Conservation (phyloP, 2,329 filamentous ascomycete species). For the Sporothrix brunneoviolacea region DNA sequence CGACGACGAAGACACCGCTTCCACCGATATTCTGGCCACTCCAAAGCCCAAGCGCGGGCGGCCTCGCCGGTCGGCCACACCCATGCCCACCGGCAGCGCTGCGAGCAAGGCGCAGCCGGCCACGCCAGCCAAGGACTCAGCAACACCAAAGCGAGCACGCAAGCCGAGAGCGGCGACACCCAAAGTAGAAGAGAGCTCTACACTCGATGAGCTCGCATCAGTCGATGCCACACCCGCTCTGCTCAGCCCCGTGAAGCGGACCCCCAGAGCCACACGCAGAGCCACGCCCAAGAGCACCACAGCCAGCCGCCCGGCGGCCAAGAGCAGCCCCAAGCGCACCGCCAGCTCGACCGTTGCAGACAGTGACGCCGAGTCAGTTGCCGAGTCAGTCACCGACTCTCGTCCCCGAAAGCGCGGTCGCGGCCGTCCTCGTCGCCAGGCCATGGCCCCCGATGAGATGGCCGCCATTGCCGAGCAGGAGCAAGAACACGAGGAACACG, state of each 20-base stretch:
- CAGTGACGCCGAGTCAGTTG: constrained; percentile 10
- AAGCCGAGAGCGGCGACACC: constrained; percentile 8
- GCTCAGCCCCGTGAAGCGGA: constrained; percentile 2
- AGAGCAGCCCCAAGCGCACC: neutral
- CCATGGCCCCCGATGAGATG: constrained; percentile 21
- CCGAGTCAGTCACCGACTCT: constrained; percentile 14
- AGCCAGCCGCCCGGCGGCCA: too few species aligned
- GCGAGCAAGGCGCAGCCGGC: constrained; percentile 31
- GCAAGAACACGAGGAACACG: constrained; percentile 12
- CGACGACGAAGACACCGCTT: constrained; percentile 34
- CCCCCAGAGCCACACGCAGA: neutral
- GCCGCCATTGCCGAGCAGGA: constrained; percentile 22
- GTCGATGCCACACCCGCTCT: neutral
- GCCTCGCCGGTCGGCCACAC: constrained; percentile 46
- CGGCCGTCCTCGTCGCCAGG: constrained; percentile 25
- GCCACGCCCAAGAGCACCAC: neutral
- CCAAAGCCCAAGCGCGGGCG: constrained; percentile 21
- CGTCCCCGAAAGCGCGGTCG: constrained; percentile 25
- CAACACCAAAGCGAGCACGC: constrained; percentile 7
- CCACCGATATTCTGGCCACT: constrained; percentile 25
- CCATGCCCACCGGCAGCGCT: constrained; percentile 38
- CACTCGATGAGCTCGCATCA: constrained; percentile 15
- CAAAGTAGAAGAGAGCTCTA: constrained; percentile 31
- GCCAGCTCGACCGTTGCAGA: neutral
- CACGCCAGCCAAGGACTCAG: neutral